Base-by-base conservation (phyloP, 2,329 filamentous ascomycete species). In the Emericellopsis cladophorae region DNA sequence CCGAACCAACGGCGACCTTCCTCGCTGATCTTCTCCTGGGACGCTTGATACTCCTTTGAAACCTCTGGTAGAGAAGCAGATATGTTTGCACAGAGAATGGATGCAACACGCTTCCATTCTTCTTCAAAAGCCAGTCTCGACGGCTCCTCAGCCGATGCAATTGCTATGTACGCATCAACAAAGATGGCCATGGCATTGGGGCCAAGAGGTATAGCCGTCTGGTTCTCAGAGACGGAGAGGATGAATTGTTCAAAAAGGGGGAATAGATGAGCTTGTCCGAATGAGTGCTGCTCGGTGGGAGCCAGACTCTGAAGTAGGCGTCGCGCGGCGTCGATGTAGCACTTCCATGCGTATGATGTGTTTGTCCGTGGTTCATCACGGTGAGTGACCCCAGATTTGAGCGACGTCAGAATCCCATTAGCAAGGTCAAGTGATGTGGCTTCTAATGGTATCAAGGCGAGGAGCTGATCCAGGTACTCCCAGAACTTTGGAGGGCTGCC, bases 41-140 rank as follows among this genome's bases (percentile, higher is more conserved):
- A 93, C 34, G 70, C 68, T 22, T 74, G 70, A 49, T 84, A 84
- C 15, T 87, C 83, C 46, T 81, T 81, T 0, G 87, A 88, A 42
- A 90, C 79, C 53, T 90, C 87, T 1, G 89, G 87, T 5, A 85
- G 70, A 0, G 87, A 93, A 6, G 76, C 74, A 41, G 79, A 79
- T 42, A 95, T 78, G 31, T 74, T 70, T 26, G 76, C 66, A 22
- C 80, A 66, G n/a, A 95, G 61, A 0, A 68, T 57, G 1, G 73
- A 62, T 0, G 76, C 73, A n/a, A 87, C 59, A 2, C 64, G 64
- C 3, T 65, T 57, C 84, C 85, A 92, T 46, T 80, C 66, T 4
- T 66, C 57, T 14, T 65, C 56, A 0, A 84, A 64, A 1, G 72
- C 63, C 0, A 70, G 57, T 4, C 79, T 48, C 2, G 67, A 59